These are phyloP conservation scores for Fusarium ambrosium DNA, from an alignment of 2,329 filamentous ascomycete genomes.

Conservation along the genomic window DNA sequence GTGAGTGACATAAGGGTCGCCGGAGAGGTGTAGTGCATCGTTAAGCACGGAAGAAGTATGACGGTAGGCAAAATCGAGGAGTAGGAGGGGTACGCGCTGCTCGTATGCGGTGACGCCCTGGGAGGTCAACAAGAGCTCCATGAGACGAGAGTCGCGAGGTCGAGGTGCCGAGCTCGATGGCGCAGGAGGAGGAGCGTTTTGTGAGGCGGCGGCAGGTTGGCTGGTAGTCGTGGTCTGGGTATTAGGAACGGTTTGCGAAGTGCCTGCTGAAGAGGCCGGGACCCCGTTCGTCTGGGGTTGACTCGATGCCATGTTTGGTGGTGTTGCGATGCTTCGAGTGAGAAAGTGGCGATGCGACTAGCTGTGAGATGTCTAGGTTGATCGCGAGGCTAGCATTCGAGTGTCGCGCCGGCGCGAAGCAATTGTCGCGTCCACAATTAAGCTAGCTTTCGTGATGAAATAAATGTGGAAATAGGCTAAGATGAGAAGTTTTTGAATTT, in stretches of 20 bases:
- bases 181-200: constrained; percentile 46
- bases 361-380: constrained; percentile 1
- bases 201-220: constrained; percentile 44
- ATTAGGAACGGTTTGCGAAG: constrained; percentile 54
- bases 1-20: constrained; percentile 75
- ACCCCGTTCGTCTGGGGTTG: constrained; percentile 69
- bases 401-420: constrained; percentile 5
- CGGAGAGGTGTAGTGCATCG: constrained; percentile 77
- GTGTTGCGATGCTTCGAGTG: not conserved
- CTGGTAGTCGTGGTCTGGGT: constrained; percentile 52
- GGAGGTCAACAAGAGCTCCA: constrained; percentile 83
- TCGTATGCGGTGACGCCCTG: constrained; percentile 86
- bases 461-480: not conserved
- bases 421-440: not conserved
- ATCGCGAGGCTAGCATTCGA: constrained; percentile 17
- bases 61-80: constrained; percentile 89
- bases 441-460: not conserved
- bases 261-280: constrained; percentile 55
- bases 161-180: constrained; percentile 63
- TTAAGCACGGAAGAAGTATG: constrained; percentile 80
- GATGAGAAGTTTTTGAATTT: not conserved
- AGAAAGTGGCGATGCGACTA: constrained; percentile 2
- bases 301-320: constrained; percentile 51
- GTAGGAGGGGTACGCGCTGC: constrained; percentile 83
- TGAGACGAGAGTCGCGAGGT: constrained; percentile 82